A percentile compares a stretch with the other conserved stretches of the same genome.
phyloP scores from a whole-genome alignment of 805 yeast species.

The Tetrapisispora arboricola region DNA sequence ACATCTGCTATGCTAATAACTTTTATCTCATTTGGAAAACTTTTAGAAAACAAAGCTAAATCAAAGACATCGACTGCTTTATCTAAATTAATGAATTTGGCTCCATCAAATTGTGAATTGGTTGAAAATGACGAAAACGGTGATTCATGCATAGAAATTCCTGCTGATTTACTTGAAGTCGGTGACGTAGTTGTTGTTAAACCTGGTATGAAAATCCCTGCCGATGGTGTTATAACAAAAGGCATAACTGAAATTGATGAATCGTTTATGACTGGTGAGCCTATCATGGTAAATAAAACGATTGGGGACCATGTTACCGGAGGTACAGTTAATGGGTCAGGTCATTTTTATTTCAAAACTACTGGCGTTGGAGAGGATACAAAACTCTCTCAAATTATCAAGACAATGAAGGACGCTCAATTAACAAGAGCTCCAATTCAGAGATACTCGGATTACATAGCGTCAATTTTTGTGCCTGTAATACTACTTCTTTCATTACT shows the following conservation, averaged over 20 bases:
- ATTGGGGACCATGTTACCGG: conserved; percentile 64
- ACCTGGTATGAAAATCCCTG: conserved; percentile 85
- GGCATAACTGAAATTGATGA: conserved; percentile 86
- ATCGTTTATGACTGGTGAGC: conserved; percentile 86
- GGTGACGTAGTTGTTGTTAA: conserved; percentile 66
- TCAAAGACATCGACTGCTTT: conserved; percentile 88
- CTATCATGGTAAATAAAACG: conserved; percentile 58
- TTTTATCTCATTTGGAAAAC: conserved; percentile 83
- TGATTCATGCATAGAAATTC: conserved; percentile 32
- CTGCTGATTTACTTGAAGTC: conserved; percentile 67
- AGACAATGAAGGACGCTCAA: conserved; percentile 83
- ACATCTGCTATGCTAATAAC: conserved; percentile 76
- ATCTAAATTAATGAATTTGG: conserved; percentile 64
- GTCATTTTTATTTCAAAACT: conserved; percentile 59
- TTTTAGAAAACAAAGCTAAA: conserved; percentile 84
- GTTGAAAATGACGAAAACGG: conserved; percentile 29
- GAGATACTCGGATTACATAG: conserved; percentile 73
- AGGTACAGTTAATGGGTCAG: conserved; percentile 81
- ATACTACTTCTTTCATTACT: conserved; percentile 50
- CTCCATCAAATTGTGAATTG: conserved; percentile 69
- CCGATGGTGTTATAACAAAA: conserved; percentile 72
- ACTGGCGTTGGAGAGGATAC: conserved; percentile 72
- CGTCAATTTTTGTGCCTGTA: conserved; percentile 75
- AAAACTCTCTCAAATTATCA: conserved; percentile 77
- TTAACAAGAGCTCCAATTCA: conserved; percentile 84